These are phyloP conservation scores for Chlorophyllum brunneum DNA, from an alignment of 768 basidiomycete species.

Conservation along the genomic window DNA sequence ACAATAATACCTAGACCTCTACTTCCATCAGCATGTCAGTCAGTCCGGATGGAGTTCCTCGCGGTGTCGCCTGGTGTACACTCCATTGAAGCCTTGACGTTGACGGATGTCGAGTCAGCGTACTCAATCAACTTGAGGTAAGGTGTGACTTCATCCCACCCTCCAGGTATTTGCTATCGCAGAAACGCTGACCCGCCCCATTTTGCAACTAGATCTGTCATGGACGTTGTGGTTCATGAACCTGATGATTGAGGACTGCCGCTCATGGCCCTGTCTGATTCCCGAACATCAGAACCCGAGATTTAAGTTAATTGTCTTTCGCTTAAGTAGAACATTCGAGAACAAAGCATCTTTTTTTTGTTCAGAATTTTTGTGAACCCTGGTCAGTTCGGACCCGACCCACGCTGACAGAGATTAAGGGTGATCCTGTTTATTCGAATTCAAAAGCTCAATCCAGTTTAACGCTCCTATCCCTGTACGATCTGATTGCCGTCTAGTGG, in stretches of 20 bases:
- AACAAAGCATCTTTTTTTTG: too few relatives aligned
- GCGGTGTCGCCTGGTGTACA: conserved; percentile 80
- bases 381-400: too few relatives aligned
- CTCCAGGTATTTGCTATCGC: conserved; percentile 9
- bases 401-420: too few relatives aligned
- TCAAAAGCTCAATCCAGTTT: background rate
- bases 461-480: too few relatives aligned
- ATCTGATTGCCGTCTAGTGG: too few relatives aligned
- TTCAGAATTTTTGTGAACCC: too few relatives aligned
- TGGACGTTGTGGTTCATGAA: conserved; percentile 75
- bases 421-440: background rate
- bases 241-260: conserved; percentile 27
- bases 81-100: conserved; percentile 62
- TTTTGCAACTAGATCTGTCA: conserved; percentile 48
- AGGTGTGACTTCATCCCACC: conserved; percentile 15
- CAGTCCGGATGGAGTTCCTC: conserved; percentile 81
- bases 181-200: too few relatives aligned
- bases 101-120: conserved; percentile 74
- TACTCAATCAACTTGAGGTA: conserved; percentile 73
- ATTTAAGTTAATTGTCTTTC: too few relatives aligned
- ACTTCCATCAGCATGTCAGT: conserved; percentile 78
- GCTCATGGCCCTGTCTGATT: too few relatives aligned
- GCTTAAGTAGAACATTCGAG: too few relatives aligned
- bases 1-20: conserved; percentile 51
- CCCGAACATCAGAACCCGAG: too few relatives aligned